A percentile compares a stretch with the other conserved stretches of the same genome.
Conservation (phyloP, 495 filamentous ascomycete genomes). For the Podospora pseudocomata region DNA sequence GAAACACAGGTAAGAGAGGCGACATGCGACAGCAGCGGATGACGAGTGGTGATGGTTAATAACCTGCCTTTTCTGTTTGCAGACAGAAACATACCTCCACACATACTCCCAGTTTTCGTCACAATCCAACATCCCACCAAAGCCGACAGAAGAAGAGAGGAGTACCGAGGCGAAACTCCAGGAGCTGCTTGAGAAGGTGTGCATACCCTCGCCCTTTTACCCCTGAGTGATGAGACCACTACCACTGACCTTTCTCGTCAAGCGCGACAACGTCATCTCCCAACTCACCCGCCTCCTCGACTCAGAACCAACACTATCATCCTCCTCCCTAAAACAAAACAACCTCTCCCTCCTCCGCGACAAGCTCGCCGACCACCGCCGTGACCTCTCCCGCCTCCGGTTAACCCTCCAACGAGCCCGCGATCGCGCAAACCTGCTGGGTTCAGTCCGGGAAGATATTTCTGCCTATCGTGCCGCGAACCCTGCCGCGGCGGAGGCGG, state of each 20-base stretch:
- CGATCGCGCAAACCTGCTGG: slow-evolving; percentile 85
- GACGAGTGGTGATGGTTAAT: background rate
- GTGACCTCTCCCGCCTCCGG: slow-evolving; percentile 72
- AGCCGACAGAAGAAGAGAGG: slow-evolving; percentile 81
- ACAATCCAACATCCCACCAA: slow-evolving; percentile 69
- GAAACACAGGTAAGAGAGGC: slow-evolving; percentile 74
- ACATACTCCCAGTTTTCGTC: slow-evolving; percentile 94
- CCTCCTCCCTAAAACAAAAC: slow-evolving; percentile 90
- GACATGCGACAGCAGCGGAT: background rate
- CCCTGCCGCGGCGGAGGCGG: slow-evolving; percentile 76
- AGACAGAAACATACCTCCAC: slow-evolving; percentile 93
- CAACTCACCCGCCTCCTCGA: slow-evolving; percentile 88
- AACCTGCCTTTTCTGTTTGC: background rate
- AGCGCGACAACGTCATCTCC: slow-evolving; percentile 79
- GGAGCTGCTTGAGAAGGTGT: slow-evolving; percentile 76
- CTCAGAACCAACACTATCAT: slow-evolving; percentile 83
- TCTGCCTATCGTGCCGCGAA: slow-evolving; percentile 78
- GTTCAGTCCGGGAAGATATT: slow-evolving; percentile 87
- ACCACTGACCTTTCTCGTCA: slow-evolving; percentile 12
- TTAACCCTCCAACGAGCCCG: slow-evolving; percentile 66
- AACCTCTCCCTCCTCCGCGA: slow-evolving; percentile 90
- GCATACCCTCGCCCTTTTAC: background rate
- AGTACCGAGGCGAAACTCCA: slow-evolving; percentile 75
- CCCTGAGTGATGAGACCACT: background rate
- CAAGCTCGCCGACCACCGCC: slow-evolving; percentile 80